Base-by-base conservation (phyloP, 768 basidiomycete species). In the Cystobasidium tubakii region DNA sequence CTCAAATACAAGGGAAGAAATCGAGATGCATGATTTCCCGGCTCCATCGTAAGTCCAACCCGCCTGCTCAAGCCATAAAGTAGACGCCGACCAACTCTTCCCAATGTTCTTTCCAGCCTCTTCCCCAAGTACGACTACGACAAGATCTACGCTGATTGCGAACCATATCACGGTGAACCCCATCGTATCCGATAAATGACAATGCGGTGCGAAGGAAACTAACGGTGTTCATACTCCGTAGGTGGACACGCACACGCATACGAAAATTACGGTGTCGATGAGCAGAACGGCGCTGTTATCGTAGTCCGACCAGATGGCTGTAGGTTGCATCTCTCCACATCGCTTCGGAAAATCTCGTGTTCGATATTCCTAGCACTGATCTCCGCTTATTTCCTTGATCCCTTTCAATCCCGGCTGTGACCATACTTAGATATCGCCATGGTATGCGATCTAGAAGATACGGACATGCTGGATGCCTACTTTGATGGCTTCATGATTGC, bases 251-350 rank as follows among this genome's bases (percentile, higher is more conserved):
- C 77, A 53, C 74, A 78, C 46, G 76, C 76, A 3, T 79, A 79
- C 77, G 78, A 78, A 39, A 62, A 73, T 2, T 79, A 78, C 70
- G 79, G 79, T 17, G 78, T 79, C 73, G 60, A 63, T 44, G 75
- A 77, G 25, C 75, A 76, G 39, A 71, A 65, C 15, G 79, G 79
- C 1, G 79, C 79, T 1, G 62, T 79, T 46, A 70, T 79, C 9
- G 77, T 79, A 46, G 74, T 79, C 15, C 76, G 79, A 0, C 79
- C 79, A 0, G 79, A 79, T 65, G 75, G 76, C 60, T 78, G 77
- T 77, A 23, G 43, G 76, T 73, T 3, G 9, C 3, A 12, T 17
- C 2, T 53, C 69, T 39, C 12, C 27, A 43, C 27, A 43, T 25
- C 27, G 10, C 33, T 21, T 55, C 0, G 15, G 46, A 6, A 50